A percentile compares a stretch with the other conserved stretches of the same genome.
Conservation (phyloP, 768 basidiomycete genomes). For the Lenzites betulinus region DNA sequence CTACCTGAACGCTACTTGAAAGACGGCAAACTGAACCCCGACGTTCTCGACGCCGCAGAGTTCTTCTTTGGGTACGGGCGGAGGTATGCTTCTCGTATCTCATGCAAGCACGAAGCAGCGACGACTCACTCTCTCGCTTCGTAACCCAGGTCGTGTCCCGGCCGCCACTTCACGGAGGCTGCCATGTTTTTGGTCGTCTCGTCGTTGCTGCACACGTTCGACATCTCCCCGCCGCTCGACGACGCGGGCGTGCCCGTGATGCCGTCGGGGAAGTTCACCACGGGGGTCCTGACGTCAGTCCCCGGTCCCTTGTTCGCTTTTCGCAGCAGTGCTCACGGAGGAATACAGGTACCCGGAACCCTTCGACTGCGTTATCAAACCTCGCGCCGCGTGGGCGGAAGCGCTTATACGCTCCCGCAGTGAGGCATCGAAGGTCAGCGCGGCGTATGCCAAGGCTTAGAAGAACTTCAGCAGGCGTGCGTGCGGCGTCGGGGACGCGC, state of each 20-base stretch:
- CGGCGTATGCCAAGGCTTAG: too few relatives aligned
- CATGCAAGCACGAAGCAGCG: too few relatives aligned
- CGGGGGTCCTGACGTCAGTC: conserved; percentile 47
- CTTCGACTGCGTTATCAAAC: conserved; percentile 10
- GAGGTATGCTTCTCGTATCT: neutral
- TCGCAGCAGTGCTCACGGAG: neutral
- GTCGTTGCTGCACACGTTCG: conserved; percentile 12
- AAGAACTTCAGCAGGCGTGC: too few relatives aligned
- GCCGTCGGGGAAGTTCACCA: conserved; percentile 39
- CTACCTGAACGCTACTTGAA: conserved; percentile 32
- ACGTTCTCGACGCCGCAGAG: neutral
- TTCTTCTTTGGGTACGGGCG: conserved; percentile 13
- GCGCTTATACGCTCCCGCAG: neutral
- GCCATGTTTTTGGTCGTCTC: conserved; percentile 17
- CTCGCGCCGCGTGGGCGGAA: conserved; percentile 3
- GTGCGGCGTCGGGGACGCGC: too few relatives aligned
- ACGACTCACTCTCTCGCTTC: too few relatives aligned
- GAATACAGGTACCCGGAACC: conserved; percentile 2
- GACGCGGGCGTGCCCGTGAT: conserved; percentile 43
- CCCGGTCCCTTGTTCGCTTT: neutral
- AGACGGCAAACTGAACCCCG: conserved; percentile 17
- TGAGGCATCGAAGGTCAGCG: too few relatives aligned
- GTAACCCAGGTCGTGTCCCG: conserved; percentile 14
- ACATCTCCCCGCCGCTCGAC: conserved; percentile 7
- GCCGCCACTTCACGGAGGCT: conserved; percentile 11